Evolutionary conservation across 805 yeast genomes (phyloP).

Genomic region (Tetrapisispora namnaoensis): DNA sequence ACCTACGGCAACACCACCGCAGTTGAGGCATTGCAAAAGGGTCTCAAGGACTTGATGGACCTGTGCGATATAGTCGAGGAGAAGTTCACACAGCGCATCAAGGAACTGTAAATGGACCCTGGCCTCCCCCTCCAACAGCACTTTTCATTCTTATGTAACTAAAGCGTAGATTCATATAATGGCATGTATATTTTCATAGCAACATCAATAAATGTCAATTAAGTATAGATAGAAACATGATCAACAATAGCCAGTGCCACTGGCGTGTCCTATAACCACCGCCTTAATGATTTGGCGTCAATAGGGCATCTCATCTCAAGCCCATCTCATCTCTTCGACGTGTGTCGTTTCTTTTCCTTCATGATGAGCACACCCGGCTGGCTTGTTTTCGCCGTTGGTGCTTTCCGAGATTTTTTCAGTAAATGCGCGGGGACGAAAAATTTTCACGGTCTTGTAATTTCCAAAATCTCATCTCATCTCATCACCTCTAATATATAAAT

Average conservation of each 20-base stretch:
- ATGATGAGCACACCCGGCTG: too few relatives aligned
- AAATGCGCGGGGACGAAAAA: neutral
- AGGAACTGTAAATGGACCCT: slow-evolving; percentile 27
- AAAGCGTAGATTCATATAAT: too few relatives aligned
- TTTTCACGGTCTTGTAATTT: neutral
- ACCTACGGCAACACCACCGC: slow-evolving; percentile 83
- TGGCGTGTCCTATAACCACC: too few relatives aligned
- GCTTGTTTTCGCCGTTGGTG: too few relatives aligned
- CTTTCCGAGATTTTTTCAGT: neutral
- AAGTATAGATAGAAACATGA: too few relatives aligned
- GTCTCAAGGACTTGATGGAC: slow-evolving; percentile 74
- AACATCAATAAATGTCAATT: neutral
- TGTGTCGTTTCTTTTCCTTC: neutral
- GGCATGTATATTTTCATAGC: neutral
- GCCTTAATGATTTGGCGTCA: too few relatives aligned
- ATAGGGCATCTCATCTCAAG: slow-evolving; percentile 7
- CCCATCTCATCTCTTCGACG: slow-evolving; percentile 2
- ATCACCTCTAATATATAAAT: neutral
- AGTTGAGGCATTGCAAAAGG: slow-evolving; percentile 85
- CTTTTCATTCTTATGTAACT: too few relatives aligned
- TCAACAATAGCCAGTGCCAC: too few relatives aligned
- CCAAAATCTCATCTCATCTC: neutral
- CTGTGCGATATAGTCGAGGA: slow-evolving; percentile 78
- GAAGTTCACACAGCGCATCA: slow-evolving; percentile 59
- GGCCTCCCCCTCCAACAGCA: neutral